Conservation (phyloP, 1,139 yeast genomes). For the Kodamaea sp. region DNA sequence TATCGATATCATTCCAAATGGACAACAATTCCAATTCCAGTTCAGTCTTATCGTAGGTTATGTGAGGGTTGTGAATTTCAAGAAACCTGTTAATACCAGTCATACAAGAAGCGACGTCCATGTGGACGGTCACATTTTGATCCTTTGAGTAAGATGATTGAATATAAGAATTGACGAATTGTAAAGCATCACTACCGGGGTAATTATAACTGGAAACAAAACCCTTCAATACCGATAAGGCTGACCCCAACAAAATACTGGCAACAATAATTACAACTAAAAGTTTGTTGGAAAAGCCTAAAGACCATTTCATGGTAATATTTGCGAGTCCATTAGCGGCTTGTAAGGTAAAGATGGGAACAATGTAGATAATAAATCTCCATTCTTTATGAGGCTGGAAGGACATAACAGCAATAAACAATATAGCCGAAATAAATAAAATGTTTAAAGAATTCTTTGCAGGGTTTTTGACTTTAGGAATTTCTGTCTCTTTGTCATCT, state of each 20-base stretch:
- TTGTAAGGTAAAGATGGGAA: conserved; percentile 63
- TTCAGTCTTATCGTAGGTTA: conserved; percentile 79
- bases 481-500: conserved; percentile 4
- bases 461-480: conserved; percentile 37
- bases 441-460: conserved; percentile 36
- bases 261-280: conserved; percentile 28
- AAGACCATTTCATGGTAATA: conserved; percentile 32
- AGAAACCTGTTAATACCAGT: conserved; percentile 80
- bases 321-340: conserved; percentile 64
- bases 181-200: conserved; percentile 83
- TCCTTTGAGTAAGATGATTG: conserved; percentile 13
- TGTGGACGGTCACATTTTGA: conserved; percentile 46
- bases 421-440: conserved; percentile 39
- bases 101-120: conserved; percentile 84
- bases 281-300: conserved; percentile 27
- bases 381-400: conserved; percentile 92
- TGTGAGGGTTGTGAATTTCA: conserved; percentile 39
- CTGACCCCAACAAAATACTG: conserved; percentile 29
- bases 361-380: conserved; percentile 77
- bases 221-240: conserved; percentile 50
- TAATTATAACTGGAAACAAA: conserved; percentile 71
- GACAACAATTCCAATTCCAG: conserved; percentile 29
- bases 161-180: conserved; percentile 47
- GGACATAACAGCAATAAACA: conserved; percentile 63
- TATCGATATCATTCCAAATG: conserved; percentile 56